Percentiles rank a stretch among this genome's conserved stretches.
Conservation (phyloP, 768 basidiomycete genomes). For the Naematelia aurantialba region DNA sequence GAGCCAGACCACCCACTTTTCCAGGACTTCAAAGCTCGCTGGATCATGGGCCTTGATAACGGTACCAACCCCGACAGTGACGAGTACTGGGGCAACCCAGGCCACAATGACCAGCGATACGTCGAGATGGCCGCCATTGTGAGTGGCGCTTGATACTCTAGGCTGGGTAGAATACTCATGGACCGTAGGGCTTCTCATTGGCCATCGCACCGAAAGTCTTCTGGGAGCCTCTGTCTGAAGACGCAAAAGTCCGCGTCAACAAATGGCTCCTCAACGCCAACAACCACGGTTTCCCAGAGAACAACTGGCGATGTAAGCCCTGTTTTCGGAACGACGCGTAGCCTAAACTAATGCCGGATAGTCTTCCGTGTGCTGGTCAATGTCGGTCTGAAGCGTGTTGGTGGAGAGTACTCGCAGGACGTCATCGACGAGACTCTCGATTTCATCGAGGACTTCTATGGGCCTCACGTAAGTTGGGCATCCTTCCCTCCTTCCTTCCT, state of each 20-base stretch:
- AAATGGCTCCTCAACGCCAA: conserved; percentile 23
- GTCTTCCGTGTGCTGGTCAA: conserved; percentile 35
- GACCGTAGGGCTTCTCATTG: conserved; percentile 57
- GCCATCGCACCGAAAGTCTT: conserved; percentile 63
- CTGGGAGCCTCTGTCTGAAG: conserved; percentile 28
- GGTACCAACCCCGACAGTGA: conserved; percentile 62
- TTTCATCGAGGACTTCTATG: conserved; percentile 29
- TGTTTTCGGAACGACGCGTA: too few relatives aligned
- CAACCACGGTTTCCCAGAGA: conserved; percentile 19
- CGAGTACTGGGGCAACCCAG: conserved; percentile 74
- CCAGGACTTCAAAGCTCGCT: conserved; percentile 39
- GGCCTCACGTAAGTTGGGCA: conserved; percentile 21
- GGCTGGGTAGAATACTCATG: background rate
- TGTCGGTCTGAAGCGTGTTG: conserved; percentile 28
- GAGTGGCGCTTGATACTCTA: conserved; percentile 7
- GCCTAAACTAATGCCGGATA: conserved; percentile 1
- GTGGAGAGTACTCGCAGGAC: conserved; percentile 27
- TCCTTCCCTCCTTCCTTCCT: background rate
- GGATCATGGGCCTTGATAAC: conserved; percentile 63
- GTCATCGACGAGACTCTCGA: conserved; percentile 27
- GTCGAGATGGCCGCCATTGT: conserved; percentile 73
- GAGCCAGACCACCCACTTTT: conserved; percentile 26
- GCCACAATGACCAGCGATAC: conserved; percentile 70
- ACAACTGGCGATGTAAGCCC: conserved; percentile 41
- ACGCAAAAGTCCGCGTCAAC: conserved; percentile 20